Evolutionary conservation across 108 stramenopile genomes (phyloP).

Genomic region (Cyclotella cryptica): DNA sequence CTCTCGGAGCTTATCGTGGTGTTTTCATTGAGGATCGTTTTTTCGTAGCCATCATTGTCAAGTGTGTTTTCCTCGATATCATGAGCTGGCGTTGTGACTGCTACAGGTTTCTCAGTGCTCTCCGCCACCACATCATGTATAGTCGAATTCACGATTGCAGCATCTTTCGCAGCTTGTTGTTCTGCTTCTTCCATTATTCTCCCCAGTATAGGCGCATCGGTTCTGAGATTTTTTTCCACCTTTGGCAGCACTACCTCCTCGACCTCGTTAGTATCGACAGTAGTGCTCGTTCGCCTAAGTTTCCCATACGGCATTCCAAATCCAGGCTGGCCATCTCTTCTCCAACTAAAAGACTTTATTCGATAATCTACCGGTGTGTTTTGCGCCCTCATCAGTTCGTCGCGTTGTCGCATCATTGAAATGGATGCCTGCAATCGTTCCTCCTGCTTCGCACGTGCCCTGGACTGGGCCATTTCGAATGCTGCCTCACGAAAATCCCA

Average conservation of each 20-base stretch:
- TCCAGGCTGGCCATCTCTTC: neutral
- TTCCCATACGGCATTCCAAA: slow-evolving; percentile 18
- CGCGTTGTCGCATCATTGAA: neutral
- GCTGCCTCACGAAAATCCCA: slow-evolving; percentile 6
- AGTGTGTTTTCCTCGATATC: no score
- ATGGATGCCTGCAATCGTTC: slow-evolving; percentile 2
- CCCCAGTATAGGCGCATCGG: no score
- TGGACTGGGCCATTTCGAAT: neutral
- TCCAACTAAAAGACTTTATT: neutral
- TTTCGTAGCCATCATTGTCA: no score
- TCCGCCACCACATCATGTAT: no score
- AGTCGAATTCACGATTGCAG: no score
- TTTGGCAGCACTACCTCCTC: neutral
- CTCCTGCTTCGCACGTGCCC: slow-evolving; percentile 1
- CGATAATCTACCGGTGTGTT: neutral
- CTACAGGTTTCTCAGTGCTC: no score
- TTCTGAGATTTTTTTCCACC: neutral
- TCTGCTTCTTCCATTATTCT: no score
- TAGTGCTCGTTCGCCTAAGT: neutral
- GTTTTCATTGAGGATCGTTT: no score
- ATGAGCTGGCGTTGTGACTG: no score
- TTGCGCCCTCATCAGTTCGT: neutral
- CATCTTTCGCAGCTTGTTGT: no score
- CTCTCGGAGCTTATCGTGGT: neutral
- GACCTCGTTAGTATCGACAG: neutral